Evolutionary conservation across 306 rosid genomes (phyloP).

Genomic region (Glycine soja): DNA sequence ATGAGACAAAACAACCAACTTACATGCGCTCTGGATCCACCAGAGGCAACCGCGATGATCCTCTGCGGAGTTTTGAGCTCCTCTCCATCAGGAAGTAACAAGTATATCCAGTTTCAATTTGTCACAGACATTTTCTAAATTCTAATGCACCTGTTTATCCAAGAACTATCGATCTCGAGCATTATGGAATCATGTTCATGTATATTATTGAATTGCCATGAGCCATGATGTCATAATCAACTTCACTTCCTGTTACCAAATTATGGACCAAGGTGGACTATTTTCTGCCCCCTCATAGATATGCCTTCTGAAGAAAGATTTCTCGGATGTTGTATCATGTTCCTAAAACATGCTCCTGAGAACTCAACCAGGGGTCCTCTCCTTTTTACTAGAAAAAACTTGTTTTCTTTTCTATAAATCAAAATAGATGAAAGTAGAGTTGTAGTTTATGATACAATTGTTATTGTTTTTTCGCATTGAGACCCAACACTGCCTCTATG

Average conservation of each 20-base stretch:
- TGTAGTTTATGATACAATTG: constrained; percentile 53
- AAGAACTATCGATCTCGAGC: constrained; percentile 44
- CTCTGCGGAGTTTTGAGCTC: constrained; percentile 92
- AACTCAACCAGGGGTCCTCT: constrained; percentile 42
- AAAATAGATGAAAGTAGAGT: constrained; percentile 39
- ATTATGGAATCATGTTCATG: constrained; percentile 52
- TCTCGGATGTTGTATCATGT: constrained; percentile 57
- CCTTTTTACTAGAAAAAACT: constrained; percentile 21
- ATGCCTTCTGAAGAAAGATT: constrained; percentile 34
- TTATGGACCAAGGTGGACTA: background rate
- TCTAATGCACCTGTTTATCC: constrained; percentile 39
- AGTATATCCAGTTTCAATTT: constrained; percentile 19
- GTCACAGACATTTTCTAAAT: constrained; percentile 40
- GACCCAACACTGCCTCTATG: background rate
- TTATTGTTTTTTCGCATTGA: constrained; percentile 11
- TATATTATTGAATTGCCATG: constrained; percentile 49
- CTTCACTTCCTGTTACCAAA: constrained; percentile 10
- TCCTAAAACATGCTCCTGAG: constrained; percentile 48
- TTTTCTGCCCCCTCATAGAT: constrained; percentile 29
- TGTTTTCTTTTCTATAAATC: constrained; percentile 18
- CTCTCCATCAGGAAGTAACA: constrained; percentile 88
- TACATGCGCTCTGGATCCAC: constrained; percentile 58
- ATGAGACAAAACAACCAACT: constrained; percentile 65
- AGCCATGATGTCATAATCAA: constrained; percentile 43
- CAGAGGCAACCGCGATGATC: constrained; percentile 82